Percentiles rank a stretch among this genome's conserved stretches.
Conservation (phyloP, 176 grass and related monocot species). For the Metroxylon sagu region DNA sequence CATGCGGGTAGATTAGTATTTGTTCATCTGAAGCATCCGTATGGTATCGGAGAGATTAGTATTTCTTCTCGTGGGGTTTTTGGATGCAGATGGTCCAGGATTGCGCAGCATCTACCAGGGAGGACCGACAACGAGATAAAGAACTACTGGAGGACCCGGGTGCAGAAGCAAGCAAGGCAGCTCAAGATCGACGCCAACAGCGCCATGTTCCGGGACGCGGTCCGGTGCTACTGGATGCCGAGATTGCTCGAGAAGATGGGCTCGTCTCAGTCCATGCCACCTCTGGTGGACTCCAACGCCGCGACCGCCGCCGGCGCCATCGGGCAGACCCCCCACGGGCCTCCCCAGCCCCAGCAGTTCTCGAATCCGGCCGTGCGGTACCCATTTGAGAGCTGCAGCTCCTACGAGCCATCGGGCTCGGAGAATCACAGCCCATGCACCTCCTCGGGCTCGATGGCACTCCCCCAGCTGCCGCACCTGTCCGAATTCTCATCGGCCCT, state of each 20-base stretch:
- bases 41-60: too few species aligned
- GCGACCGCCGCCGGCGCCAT: background rate
- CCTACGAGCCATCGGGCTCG: background rate
- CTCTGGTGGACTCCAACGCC: background rate
- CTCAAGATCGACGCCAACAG: slow-evolving; percentile 85
- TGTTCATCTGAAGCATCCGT: too few species aligned
- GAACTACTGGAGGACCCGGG: slow-evolving; percentile 87
- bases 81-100: slow-evolving; percentile 61
- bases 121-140: slow-evolving; percentile 96
- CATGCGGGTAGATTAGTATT: too few species aligned
- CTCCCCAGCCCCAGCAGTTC: slow-evolving; percentile 1
- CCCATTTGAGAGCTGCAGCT: background rate
- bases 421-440: slow-evolving; percentile 23
- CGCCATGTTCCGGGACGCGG: slow-evolving; percentile 72
- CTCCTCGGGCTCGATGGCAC: slow-evolving; percentile 39
- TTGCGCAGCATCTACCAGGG: slow-evolving; percentile 73
- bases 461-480: slow-evolving; percentile 46
- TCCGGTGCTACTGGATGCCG: slow-evolving; percentile 91
- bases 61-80: background rate
- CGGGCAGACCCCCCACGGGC: background rate
- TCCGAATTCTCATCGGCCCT: slow-evolving; percentile 36
- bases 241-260: slow-evolving; percentile 74
- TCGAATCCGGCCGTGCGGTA: slow-evolving; percentile 2
- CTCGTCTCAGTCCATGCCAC: background rate
- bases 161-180: slow-evolving; percentile 94